Evolutionary conservation across 306 rosid species (phyloP).

Genomic region (Fagus sylvatica): DNA sequence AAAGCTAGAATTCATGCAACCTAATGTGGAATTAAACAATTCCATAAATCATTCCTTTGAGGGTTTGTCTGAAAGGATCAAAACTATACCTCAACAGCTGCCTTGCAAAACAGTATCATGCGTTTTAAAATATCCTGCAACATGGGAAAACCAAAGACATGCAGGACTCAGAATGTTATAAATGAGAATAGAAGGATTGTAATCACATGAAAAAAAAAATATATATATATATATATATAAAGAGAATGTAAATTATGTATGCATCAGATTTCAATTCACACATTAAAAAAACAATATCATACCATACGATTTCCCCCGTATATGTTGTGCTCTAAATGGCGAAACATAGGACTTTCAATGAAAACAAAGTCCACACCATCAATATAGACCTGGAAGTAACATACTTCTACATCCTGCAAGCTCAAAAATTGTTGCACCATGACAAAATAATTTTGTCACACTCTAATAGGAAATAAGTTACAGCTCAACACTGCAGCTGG

Average conservation of each 20-base stretch:
- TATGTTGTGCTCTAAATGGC: constrained; percentile 52
- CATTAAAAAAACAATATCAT: constrained; percentile 24
- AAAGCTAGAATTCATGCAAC: not conserved
- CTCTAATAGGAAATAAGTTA: constrained; percentile 19
- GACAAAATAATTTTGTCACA: constrained; percentile 1
- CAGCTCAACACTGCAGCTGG: constrained; percentile 18
- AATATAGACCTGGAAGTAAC: constrained; percentile 65
- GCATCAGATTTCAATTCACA: not conserved
- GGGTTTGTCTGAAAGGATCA: not conserved
- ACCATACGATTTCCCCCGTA: constrained; percentile 84
- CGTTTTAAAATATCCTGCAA: constrained; percentile 89
- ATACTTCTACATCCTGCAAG: constrained; percentile 81
- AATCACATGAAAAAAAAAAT: constrained; percentile 4
- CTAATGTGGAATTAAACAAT: not conserved
- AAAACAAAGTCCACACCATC: constrained; percentile 95
- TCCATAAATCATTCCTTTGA: not conserved
- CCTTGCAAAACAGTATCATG: constrained; percentile 91
- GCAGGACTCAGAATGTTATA: constrained; percentile 24
- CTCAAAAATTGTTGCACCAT: constrained; percentile 23
- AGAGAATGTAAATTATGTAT: not conserved
- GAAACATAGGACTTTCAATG: constrained; percentile 58
- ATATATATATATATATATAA: not conserved
- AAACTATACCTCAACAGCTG: constrained; percentile 74
- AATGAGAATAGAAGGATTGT: constrained; percentile 25
- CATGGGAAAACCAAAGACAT: constrained; percentile 35